These are phyloP conservation scores for Aphanomyces invadans DNA, from an alignment of 352 stramenopile species.

Conservation along the genomic window DNA sequence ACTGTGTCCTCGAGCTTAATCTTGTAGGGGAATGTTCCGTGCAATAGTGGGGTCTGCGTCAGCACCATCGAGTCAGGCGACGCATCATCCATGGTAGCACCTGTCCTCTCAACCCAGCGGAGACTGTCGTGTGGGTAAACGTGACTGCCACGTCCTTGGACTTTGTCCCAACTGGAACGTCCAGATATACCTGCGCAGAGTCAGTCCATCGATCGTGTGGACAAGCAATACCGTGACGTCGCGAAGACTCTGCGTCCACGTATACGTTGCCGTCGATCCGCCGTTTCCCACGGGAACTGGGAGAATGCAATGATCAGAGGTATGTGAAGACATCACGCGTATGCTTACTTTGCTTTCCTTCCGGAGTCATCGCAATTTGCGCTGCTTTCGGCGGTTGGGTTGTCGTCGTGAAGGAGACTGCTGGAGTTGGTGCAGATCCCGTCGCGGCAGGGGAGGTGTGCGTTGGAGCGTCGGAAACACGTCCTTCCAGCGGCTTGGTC, in stretches of 20 bases:
- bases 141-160: conserved; percentile 87
- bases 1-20: conserved; percentile 96
- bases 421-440: background rate
- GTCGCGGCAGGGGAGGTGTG: background rate
- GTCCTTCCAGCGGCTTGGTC: conserved; percentile 42
- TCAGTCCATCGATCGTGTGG: no score
- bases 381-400: background rate
- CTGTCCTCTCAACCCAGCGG: conserved; percentile 62
- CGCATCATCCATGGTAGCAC: background rate
- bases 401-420: background rate
- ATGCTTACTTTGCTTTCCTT: conserved; percentile 61
- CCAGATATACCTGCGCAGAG: conserved; percentile 57
- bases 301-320: background rate
- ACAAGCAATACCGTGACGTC: conserved; percentile 79
- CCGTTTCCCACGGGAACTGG: conserved; percentile 87
- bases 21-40: conserved; percentile 87
- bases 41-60: conserved; percentile 30
- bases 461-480: background rate
- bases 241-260: conserved; percentile 96
- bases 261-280: conserved; percentile 82
- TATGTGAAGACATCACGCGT: background rate
- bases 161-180: conserved; percentile 82
- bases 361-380: conserved; percentile 31
- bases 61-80: background rate
- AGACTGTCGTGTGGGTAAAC: conserved; percentile 83